These are phyloP conservation scores for Cladosporium velox DNA, from an alignment of 2,329 filamentous ascomycete species.

Conservation along the genomic window DNA sequence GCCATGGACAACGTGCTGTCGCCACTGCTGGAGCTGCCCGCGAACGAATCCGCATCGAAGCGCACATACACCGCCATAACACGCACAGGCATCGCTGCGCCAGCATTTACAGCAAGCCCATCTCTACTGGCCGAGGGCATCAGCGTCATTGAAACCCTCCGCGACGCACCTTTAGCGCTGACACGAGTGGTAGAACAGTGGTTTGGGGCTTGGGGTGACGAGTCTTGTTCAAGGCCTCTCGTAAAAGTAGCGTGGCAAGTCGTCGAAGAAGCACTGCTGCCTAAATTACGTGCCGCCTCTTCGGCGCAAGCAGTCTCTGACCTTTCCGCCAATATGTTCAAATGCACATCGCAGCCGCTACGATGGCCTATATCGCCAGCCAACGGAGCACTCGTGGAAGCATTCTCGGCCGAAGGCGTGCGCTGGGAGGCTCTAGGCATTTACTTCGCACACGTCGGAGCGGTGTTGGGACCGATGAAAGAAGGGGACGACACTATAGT, in stretches of 20 bases:
- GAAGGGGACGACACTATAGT: neutral
- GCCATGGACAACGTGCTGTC: neutral
- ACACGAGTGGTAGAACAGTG: neutral
- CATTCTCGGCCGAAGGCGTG: neutral
- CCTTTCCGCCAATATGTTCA: neutral
- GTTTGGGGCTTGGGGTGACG: neutral
- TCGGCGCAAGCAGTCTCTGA: neutral
- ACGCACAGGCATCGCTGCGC: neutral
- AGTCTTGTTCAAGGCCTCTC: neutral
- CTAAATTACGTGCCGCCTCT: neutral
- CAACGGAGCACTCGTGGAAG: neutral
- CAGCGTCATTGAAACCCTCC: neutral
- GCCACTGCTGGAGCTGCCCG: neutral
- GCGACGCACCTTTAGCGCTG: neutral
- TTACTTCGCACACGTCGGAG: neutral
- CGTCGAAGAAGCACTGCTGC: neutral
- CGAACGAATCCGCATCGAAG: neutral
- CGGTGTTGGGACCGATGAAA: neutral
- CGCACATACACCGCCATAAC: constrained; percentile 1
- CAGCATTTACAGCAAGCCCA: neutral
- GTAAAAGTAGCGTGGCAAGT: neutral
- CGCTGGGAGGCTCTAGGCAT: constrained; percentile 6
- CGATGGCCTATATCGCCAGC: neutral
- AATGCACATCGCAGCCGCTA: neutral
- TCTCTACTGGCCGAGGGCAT: neutral